Conservation (phyloP, 2,329 filamentous ascomycete genomes). For the Colletotrichum coccodes region DNA sequence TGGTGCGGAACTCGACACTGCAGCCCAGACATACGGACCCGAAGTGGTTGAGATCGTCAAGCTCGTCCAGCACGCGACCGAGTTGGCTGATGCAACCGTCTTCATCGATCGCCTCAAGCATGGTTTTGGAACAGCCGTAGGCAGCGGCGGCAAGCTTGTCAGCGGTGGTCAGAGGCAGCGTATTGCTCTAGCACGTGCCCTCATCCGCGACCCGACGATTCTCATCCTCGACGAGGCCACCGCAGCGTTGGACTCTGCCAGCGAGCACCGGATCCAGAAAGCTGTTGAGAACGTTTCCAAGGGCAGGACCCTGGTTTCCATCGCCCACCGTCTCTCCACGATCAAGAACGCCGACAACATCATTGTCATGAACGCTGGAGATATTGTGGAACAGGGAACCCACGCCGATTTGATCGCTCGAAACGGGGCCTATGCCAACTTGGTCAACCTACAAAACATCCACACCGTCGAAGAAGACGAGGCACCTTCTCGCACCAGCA, state of each 20-base stretch:
- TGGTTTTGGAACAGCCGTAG: conserved; percentile 64
- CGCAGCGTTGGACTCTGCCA: conserved; percentile 56
- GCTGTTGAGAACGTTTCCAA: conserved; percentile 55
- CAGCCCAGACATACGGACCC: conserved; percentile 54
- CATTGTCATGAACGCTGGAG: conserved; percentile 69
- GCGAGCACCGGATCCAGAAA: conserved; percentile 59
- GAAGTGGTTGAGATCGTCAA: conserved; percentile 61
- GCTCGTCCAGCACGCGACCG: conserved; percentile 61
- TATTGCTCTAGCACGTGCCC: conserved; percentile 70
- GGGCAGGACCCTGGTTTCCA: conserved; percentile 71
- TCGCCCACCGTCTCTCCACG: conserved; percentile 71
- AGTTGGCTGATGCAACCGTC: conserved; percentile 65
- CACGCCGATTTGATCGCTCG: conserved; percentile 66
- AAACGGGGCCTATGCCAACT: conserved; percentile 61
- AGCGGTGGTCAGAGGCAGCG: conserved; percentile 72
- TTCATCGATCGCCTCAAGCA: conserved; percentile 66
- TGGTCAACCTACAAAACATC: conserved; percentile 58
- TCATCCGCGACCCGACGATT: conserved; percentile 68
- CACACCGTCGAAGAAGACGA: conserved; percentile 43
- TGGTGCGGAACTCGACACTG: conserved; percentile 57
- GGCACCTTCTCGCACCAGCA: conserved; percentile 43
- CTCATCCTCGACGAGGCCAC: conserved; percentile 77
- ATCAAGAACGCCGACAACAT: conserved; percentile 73
- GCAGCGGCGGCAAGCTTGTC: conserved; percentile 62
- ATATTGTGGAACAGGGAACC: conserved; percentile 69